phyloP scores from a whole-genome alignment of 2,329 filamentous ascomycete genomes.

The Botrytis hyacinthi region DNA sequence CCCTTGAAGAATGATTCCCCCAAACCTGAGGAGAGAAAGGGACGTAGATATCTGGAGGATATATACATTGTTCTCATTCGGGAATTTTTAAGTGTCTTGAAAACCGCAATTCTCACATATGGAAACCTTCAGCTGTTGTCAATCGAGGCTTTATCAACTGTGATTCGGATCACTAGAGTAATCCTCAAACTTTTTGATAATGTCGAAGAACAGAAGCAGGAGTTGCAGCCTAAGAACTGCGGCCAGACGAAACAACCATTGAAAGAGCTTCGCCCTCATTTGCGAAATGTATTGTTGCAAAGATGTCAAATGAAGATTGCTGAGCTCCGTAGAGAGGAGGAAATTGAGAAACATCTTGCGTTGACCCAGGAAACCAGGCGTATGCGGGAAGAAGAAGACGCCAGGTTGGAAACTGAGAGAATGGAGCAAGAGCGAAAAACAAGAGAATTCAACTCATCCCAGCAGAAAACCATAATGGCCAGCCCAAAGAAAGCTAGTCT shows the following conservation, averaged over 20 bases:
- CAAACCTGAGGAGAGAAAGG: not conserved
- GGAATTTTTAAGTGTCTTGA: not conserved
- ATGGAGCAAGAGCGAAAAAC: not conserved
- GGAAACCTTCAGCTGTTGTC: not conserved
- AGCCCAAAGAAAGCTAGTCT: not conserved
- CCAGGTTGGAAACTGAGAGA: not conserved
- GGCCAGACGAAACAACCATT: slow-evolving; percentile 3
- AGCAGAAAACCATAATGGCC: not conserved
- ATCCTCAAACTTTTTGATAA: not conserved
- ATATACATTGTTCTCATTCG: not conserved
- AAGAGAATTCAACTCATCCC: not conserved
- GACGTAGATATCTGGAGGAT: not conserved
- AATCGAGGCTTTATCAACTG: not conserved
- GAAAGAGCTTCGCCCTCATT: not conserved
- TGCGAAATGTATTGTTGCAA: not conserved
- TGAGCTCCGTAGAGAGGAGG: not conserved
- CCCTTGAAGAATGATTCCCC: not conserved
- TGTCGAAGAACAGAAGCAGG: not conserved
- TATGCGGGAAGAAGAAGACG: not conserved
- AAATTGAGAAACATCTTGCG: not conserved
- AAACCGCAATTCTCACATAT: not conserved
- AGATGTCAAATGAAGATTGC: not conserved
- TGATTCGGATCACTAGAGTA: not conserved
- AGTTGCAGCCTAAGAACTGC: not conserved
- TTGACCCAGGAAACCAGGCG: not conserved